Evolutionary conservation across 805 yeast species (phyloP).

Genomic region (Diddensiella caesifluorescens): DNA sequence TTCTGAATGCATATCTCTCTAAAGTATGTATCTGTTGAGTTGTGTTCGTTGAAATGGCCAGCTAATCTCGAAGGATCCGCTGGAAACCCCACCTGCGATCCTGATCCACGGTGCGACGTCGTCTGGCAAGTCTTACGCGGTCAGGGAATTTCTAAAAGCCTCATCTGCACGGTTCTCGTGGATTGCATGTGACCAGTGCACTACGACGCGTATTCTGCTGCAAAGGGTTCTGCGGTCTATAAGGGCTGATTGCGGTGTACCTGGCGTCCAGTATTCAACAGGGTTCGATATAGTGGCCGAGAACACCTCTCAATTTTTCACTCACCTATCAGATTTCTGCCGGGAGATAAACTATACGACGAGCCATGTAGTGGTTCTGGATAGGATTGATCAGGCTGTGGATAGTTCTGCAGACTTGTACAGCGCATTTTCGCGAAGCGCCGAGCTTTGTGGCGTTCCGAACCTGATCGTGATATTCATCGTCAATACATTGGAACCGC

Average conservation of each 20-base stretch:
- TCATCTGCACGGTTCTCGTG: slow-evolving; percentile 32
- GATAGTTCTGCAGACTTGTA: slow-evolving; percentile 39
- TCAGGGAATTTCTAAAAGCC: slow-evolving; percentile 32
- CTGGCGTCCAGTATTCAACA: not conserved
- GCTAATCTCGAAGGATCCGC: slow-evolving; percentile 9
- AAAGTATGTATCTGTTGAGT: slow-evolving; percentile 13
- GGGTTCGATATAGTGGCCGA: slow-evolving; percentile 35
- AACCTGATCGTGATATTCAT: slow-evolving; percentile 41
- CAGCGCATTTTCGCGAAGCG: slow-evolving; percentile 38
- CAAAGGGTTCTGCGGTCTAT: slow-evolving; percentile 42
- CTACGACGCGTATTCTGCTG: slow-evolving; percentile 42
- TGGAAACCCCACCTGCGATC: slow-evolving; percentile 33
- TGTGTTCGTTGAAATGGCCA: too few species aligned
- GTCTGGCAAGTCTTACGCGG: slow-evolving; percentile 42
- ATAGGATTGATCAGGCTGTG: slow-evolving; percentile 44
- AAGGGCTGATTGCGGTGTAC: slow-evolving; percentile 34
- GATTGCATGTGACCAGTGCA: slow-evolving; percentile 45
- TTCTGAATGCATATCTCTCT: slow-evolving; percentile 19
- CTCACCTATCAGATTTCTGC: slow-evolving; percentile 35
- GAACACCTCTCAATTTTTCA: slow-evolving; percentile 39
- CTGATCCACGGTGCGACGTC: slow-evolving; percentile 46
- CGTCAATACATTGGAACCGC: slow-evolving; percentile 42
- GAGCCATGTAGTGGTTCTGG: slow-evolving; percentile 46
- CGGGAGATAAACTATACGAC: slow-evolving; percentile 30
- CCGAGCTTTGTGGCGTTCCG: slow-evolving; percentile 37